phyloP scores from a whole-genome alignment of 2,329 filamentous ascomycete genomes.

The Fusarium subglutinans region DNA sequence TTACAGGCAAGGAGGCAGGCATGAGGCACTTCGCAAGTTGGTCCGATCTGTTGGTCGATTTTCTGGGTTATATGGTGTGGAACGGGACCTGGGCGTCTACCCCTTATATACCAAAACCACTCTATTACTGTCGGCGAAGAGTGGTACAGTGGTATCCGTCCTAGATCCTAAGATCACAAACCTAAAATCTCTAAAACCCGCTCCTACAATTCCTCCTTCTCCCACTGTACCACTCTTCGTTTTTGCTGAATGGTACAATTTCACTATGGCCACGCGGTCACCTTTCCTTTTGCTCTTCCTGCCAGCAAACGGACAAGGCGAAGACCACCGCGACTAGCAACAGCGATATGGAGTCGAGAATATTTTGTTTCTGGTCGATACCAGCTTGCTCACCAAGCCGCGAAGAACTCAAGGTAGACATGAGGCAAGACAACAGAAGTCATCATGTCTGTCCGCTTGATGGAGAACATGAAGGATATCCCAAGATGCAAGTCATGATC shows the following conservation, averaged over 20 bases:
- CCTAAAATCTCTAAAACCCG: background rate
- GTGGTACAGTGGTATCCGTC: conserved; percentile 7
- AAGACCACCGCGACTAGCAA: background rate
- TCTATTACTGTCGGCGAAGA: background rate
- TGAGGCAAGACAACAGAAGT: no score
- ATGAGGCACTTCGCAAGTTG: background rate
- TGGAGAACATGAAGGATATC: no score
- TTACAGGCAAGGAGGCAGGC: background rate
- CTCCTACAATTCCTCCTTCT: background rate
- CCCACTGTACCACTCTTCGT: background rate
- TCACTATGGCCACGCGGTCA: background rate
- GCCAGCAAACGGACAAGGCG: background rate
- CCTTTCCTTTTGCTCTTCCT: background rate
- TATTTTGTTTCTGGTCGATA: no score
- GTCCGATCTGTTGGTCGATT: background rate
- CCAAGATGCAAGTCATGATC: background rate
- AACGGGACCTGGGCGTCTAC: background rate
- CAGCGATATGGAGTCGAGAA: background rate
- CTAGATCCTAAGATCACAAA: background rate
- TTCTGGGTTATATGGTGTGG: background rate
- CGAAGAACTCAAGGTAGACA: background rate
- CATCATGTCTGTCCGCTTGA: no score
- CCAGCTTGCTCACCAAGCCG: background rate
- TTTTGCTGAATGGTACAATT: background rate
- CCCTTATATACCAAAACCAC: background rate